Evolutionary conservation across 176 grass and related monocot species (phyloP).

Genomic region (Eleusine indica): DNA sequence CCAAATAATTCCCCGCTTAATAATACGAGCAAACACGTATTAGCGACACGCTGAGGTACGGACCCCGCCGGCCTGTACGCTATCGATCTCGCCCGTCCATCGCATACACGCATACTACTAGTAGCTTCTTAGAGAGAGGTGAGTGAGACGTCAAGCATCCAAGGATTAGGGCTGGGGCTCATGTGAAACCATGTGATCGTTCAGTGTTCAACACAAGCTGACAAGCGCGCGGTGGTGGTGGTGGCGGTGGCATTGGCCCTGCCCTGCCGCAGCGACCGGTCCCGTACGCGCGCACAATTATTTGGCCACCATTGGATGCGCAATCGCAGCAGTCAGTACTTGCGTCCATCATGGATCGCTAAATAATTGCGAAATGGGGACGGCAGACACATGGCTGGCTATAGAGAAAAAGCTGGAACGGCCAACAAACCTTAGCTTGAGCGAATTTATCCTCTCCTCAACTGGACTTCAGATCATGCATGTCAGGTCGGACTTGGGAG

Average conservation of each 20-base stretch:
- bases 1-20: neutral
- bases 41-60: neutral
- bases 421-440: neutral
- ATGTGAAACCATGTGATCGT: constrained; percentile 39
- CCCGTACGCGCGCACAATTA: constrained; percentile 44
- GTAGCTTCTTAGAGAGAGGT: neutral
- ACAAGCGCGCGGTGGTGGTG: constrained; percentile 28
- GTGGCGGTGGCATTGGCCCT: neutral
- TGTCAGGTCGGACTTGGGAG: neutral
- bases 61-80: neutral
- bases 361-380: constrained; percentile 25
- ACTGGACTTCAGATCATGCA: neutral
- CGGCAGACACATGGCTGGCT: constrained; percentile 14
- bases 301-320: constrained; percentile 26
- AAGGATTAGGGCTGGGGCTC: neutral
- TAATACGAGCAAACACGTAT: neutral
- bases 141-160: constrained; percentile 22
- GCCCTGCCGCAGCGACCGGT: constrained; percentile 16
- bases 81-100: no score
- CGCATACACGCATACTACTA: neutral
- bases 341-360: constrained; percentile 7
- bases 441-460: neutral
- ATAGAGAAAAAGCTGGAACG: neutral
- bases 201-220: constrained; percentile 32
- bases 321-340: neutral